These are phyloP conservation scores for Spathaspora arborariae DNA, from an alignment of 805 yeast genomes.

Conservation along the genomic window DNA sequence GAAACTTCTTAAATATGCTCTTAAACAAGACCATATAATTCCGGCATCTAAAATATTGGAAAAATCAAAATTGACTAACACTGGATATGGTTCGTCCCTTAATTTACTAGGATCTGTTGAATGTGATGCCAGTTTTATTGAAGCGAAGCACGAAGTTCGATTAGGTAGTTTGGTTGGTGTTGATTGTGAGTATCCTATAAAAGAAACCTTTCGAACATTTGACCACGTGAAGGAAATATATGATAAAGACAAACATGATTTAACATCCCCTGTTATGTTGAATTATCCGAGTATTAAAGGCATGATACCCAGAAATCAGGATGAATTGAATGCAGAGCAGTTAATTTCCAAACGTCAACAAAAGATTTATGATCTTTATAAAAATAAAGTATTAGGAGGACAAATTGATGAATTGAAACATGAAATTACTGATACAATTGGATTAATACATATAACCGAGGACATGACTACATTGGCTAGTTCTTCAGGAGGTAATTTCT, in stretches of 20 bases:
- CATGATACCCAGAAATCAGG: neutral
- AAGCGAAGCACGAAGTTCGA: constrained; percentile 6
- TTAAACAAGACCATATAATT: constrained; percentile 10
- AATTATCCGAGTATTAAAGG: constrained; percentile 10
- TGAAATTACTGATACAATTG: constrained; percentile 44
- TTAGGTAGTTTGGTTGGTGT: constrained; percentile 16
- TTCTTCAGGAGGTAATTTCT: constrained; percentile 54
- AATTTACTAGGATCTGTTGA: constrained; percentile 38
- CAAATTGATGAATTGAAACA: neutral
- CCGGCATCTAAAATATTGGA: constrained; percentile 29
- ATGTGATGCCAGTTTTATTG: constrained; percentile 41
- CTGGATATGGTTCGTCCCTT: constrained; percentile 47
- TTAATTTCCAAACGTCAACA: constrained; percentile 5
- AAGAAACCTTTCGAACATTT: constrained; percentile 20
- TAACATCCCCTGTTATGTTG: constrained; percentile 33
- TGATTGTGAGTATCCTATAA: constrained; percentile 24
- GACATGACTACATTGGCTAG: constrained; percentile 23
- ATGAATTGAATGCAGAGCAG: neutral
- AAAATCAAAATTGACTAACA: constrained; percentile 39
- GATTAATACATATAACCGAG: constrained; percentile 24
- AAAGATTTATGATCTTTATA: constrained; percentile 10
- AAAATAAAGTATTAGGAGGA: constrained; percentile 3
- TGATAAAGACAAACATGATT: constrained; percentile 15
- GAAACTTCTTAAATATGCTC: constrained; percentile 24
- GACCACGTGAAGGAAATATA: constrained; percentile 20